These are phyloP conservation scores for Phytophthora multivora DNA, from an alignment of 352 stramenopile species.

Conservation along the genomic window DNA sequence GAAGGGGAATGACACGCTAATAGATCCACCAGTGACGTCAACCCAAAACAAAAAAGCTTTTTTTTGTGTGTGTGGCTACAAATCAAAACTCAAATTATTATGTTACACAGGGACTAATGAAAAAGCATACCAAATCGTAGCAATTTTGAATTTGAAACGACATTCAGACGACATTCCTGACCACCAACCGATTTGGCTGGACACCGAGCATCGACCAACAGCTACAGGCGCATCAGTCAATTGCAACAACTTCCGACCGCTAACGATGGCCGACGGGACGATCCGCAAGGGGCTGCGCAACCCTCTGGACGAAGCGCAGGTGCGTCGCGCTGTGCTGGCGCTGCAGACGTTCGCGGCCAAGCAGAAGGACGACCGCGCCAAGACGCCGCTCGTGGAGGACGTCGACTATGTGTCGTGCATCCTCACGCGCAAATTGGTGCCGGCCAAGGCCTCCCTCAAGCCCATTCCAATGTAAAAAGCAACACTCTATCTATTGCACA, in stretches of 20 bases:
- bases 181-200: too few relatives aligned
- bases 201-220: neutral
- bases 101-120: too few relatives aligned
- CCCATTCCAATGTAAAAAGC: constrained; percentile 66
- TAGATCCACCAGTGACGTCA: constrained; percentile 6
- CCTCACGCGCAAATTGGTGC: constrained; percentile 74
- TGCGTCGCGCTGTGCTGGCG: constrained; percentile 72
- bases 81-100: too few relatives aligned
- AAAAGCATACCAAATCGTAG: too few relatives aligned
- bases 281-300: constrained; percentile 71
- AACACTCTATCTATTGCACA: neutral
- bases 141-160: too few relatives aligned
- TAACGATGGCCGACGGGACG: constrained; percentile 28
- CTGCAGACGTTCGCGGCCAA: constrained; percentile 66
- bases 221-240: neutral
- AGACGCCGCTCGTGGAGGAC: constrained; percentile 67
- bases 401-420: constrained; percentile 70
- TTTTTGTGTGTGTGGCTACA: constrained; percentile 1
- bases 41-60: neutral
- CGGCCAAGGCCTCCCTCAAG: constrained; percentile 72
- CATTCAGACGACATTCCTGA: too few relatives aligned
- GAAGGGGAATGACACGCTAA: constrained; percentile 20
- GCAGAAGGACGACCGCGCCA: constrained; percentile 41
- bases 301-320: constrained; percentile 72
- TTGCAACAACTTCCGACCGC: too few relatives aligned